Percentiles rank a stretch among this genome's conserved stretches.
phyloP scores from a whole-genome alignment of 441 rosid species.

The Gossypium trilobum region DNA sequence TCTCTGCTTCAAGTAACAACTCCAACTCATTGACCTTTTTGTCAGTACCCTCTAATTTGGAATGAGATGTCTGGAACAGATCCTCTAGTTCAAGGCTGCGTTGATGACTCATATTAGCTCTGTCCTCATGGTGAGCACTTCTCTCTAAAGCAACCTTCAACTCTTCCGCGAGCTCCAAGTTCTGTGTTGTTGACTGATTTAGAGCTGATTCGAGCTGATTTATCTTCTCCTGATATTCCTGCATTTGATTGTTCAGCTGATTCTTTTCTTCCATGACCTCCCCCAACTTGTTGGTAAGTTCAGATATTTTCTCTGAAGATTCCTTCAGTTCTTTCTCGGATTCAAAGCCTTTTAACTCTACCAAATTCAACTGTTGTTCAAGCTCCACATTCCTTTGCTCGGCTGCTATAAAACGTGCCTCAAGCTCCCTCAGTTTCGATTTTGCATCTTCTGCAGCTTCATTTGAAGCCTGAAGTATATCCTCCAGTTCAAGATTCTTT shows the following conservation, averaged over 20 bases:
- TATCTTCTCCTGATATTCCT: slow-evolving; percentile 47
- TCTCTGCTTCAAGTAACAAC: slow-evolving; percentile 78
- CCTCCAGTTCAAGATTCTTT: slow-evolving; percentile 70
- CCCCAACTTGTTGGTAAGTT: slow-evolving; percentile 40
- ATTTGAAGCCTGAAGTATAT: slow-evolving; percentile 42
- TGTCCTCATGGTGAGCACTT: slow-evolving; percentile 67
- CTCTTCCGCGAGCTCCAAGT: slow-evolving; percentile 54
- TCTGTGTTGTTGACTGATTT: slow-evolving; percentile 31
- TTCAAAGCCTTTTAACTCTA: slow-evolving; percentile 45
- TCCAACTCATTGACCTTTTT: slow-evolving; percentile 71
- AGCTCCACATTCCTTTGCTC: slow-evolving; percentile 71
- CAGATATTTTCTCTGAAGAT: slow-evolving; percentile 46
- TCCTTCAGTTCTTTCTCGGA: slow-evolving; percentile 58
- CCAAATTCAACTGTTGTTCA: slow-evolving; percentile 55
- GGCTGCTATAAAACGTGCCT: slow-evolving; percentile 43
- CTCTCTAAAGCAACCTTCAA: slow-evolving; percentile 44
- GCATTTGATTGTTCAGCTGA: slow-evolving; percentile 31
- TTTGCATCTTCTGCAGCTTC: slow-evolving; percentile 62
- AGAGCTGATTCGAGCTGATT: slow-evolving; percentile 51
- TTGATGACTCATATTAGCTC: slow-evolving; percentile 62
- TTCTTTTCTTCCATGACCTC: slow-evolving; percentile 59
- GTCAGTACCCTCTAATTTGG: slow-evolving; percentile 64
- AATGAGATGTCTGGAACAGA: slow-evolving; percentile 63
- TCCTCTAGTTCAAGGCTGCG: slow-evolving; percentile 83
- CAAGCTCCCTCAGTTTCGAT: slow-evolving; percentile 57